Conservation (phyloP, 2,329 filamentous ascomycete species). For the Pyrenophora seminiperda region DNA sequence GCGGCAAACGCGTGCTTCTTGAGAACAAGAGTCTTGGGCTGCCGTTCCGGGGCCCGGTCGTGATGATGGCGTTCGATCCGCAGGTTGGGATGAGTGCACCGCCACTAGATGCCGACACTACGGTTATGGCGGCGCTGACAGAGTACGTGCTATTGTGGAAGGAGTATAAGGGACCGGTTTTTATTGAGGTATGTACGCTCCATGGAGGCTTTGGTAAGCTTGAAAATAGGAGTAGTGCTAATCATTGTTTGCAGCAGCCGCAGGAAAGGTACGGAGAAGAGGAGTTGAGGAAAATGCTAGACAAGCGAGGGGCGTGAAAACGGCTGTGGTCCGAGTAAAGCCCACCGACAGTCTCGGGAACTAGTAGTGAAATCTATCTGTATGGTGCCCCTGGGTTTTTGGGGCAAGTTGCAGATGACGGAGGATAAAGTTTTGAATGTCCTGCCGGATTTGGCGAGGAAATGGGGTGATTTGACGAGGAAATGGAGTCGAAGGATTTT, state of each 20-base stretch:
- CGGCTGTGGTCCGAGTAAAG: no score
- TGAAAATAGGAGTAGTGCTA: neutral
- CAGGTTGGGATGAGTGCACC: constrained; percentile 15
- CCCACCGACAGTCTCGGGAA: no score
- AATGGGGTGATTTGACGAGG: constrained; percentile 53
- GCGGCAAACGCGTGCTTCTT: neutral
- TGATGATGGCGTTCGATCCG: constrained; percentile 14
- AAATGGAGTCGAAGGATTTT: constrained; percentile 51
- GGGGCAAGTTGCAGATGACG: constrained; percentile 65
- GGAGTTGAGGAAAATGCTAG: constrained; percentile 9
- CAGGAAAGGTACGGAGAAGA: constrained; percentile 13
- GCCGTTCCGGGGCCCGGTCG: constrained; percentile 13
- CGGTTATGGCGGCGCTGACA: constrained; percentile 7
- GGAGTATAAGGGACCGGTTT: constrained; percentile 17
- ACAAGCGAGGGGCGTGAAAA: no score
- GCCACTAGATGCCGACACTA: constrained; percentile 15
- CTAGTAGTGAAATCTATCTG: constrained; percentile 24
- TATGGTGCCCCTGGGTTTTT: constrained; percentile 60
- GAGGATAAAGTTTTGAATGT: constrained; percentile 60
- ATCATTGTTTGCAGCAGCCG: constrained; percentile 16
- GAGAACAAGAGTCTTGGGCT: constrained; percentile 6
- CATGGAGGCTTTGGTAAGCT: neutral
- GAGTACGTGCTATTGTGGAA: constrained; percentile 18
- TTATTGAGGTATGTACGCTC: constrained; percentile 11
- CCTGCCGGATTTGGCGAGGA: constrained; percentile 53